These are phyloP conservation scores for Stereum hirsutum DNA, from an alignment of 1,284 basidiomycete genomes.

Conservation along the genomic window DNA sequence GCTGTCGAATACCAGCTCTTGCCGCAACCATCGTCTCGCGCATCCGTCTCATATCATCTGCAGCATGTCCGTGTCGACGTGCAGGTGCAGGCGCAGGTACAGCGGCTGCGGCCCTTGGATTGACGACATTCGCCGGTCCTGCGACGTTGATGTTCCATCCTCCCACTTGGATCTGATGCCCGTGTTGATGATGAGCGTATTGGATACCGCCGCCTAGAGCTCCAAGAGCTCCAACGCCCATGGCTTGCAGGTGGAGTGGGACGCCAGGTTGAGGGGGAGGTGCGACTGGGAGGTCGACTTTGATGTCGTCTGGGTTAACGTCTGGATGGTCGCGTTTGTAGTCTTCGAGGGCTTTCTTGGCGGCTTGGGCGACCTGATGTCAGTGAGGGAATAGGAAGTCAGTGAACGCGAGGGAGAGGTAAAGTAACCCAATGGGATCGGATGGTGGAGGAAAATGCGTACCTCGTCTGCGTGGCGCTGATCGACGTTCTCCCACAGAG, in stretches of 20 bases:
- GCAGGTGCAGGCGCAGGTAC: background rate
- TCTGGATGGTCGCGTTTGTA: conserved; percentile 48
- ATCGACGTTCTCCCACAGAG: conserved; percentile 65
- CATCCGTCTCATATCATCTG: background rate
- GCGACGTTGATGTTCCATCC: background rate
- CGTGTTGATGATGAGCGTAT: background rate
- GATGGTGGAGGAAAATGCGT: conserved; percentile 11
- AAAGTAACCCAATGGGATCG: background rate
- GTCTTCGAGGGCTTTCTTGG: conserved; percentile 54
- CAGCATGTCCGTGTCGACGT: background rate
- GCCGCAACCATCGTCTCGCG: background rate
- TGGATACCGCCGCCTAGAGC: background rate
- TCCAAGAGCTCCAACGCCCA: background rate
- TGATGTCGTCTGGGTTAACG: conserved; percentile 40
- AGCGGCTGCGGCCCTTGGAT: background rate
- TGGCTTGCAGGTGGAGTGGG: background rate
- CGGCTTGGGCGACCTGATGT: conserved; percentile 57
- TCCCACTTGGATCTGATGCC: background rate
- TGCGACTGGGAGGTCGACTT: conserved; percentile 42
- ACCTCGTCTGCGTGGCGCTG: conserved; percentile 60
- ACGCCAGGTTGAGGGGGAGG: conserved; percentile 10
- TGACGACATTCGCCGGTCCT: background rate
- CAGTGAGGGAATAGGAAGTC: background rate
- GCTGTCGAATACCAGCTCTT: background rate
- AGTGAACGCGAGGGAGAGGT: background rate